Conservation (phyloP, 2,329 filamentous ascomycete genomes). For the Alternaria tenuissima region DNA sequence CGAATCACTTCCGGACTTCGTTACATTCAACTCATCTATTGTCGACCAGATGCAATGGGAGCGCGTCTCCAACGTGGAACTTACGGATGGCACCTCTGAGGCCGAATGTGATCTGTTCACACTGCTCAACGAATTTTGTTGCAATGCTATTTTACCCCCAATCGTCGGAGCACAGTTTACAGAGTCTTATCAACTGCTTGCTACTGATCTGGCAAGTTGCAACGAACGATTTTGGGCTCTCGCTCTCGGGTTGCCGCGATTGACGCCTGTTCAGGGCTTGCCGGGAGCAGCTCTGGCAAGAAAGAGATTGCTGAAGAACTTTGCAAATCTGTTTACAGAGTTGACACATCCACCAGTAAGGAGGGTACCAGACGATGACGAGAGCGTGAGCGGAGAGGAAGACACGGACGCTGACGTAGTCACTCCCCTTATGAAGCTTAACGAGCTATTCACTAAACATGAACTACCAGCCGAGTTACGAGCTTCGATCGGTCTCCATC, state of each 20-base stretch:
- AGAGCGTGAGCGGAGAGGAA: conserved; percentile 46
- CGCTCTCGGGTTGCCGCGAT: conserved; percentile 63
- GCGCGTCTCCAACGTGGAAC: conserved; percentile 58
- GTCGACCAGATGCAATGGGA: conserved; percentile 72
- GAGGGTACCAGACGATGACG: conserved; percentile 40
- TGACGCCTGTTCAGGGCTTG: conserved; percentile 61
- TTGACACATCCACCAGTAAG: conserved; percentile 39
- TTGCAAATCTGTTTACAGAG: conserved; percentile 38
- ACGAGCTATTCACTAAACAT: conserved; percentile 41
- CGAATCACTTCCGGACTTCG: conserved; percentile 61
- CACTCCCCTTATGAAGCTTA: conserved; percentile 43
- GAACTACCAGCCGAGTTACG: conserved; percentile 37
- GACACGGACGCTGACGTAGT: conserved; percentile 45
- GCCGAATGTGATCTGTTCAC: conserved; percentile 57
- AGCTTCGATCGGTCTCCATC: conserved; percentile 41
- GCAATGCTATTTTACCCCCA: conserved; percentile 58
- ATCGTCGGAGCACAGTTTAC: conserved; percentile 61
- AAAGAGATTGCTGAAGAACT: conserved; percentile 40
- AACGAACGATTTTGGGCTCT: conserved; percentile 64
- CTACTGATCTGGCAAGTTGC: conserved; percentile 64
- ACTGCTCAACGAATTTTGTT: conserved; percentile 66
- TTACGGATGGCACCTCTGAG: conserved; percentile 52
- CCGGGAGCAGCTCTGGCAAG: conserved; percentile 46
- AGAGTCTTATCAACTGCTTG: conserved; percentile 52
- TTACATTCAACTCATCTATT: conserved; percentile 66